Percentiles rank a stretch among this genome's conserved stretches.
Evolutionary conservation across 164 flowering plant species (phyloP).

Genomic region (Stephania yunnanensis): DNA sequence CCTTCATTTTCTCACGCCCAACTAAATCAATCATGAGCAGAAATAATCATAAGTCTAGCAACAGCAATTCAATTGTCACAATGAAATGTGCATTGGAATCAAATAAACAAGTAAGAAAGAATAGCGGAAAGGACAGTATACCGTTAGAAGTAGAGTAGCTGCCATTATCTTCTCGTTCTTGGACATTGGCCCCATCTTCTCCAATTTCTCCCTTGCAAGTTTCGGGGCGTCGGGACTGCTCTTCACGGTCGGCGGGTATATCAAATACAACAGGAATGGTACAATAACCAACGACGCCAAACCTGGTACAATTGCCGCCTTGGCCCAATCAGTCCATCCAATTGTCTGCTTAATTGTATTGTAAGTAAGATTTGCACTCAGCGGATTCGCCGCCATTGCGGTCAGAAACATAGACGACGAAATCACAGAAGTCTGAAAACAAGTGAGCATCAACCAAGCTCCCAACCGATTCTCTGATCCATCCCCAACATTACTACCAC

Average conservation of each 20-base stretch:
- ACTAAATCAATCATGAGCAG: constrained; percentile 2
- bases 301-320: constrained; percentile 89
- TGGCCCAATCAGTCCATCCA: constrained; percentile 94
- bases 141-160: constrained; percentile 77
- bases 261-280: constrained; percentile 64
- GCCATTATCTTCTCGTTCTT: constrained; percentile 83
- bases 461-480: constrained; percentile 74
- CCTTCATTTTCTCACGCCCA: not conserved
- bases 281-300: constrained; percentile 70
- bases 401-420: constrained; percentile 88
- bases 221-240: constrained; percentile 90
- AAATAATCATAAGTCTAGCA: not conserved
- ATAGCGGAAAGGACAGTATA: constrained; percentile 16
- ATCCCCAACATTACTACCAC: constrained; percentile 85
- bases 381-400: constrained; percentile 92
- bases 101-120: not conserved
- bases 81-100: not conserved
- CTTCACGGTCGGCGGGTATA: constrained; percentile 82
- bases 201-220: constrained; percentile 74
- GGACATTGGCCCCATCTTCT: constrained; percentile 89
- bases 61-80: not conserved
- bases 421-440: constrained; percentile 87
- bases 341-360: constrained; percentile 60
- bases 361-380: constrained; percentile 67
- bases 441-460: constrained; percentile 87